A percentile compares a stretch with the other conserved stretches of the same genome.
phyloP scores from a whole-genome alignment of 768 basidiomycete species.

The Tephrocybe sp. region DNA sequence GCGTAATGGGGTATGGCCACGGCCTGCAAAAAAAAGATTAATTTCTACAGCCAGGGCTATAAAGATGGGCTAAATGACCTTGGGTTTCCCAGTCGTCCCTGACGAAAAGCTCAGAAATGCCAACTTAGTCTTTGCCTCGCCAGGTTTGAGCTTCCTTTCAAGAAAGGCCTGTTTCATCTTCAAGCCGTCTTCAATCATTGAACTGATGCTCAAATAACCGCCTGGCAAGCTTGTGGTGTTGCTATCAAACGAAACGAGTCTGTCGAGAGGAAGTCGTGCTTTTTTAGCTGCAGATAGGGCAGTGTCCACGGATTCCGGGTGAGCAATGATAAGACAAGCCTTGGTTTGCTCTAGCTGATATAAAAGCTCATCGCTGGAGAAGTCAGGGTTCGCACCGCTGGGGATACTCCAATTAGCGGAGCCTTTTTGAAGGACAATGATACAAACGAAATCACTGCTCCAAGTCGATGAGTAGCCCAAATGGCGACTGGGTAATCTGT shows the following conservation, averaged over 20 bases:
- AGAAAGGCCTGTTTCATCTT: constrained; percentile 33
- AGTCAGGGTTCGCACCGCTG: constrained; percentile 66
- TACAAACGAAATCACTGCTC: constrained; percentile 53
- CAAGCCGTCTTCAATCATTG: constrained; percentile 50
- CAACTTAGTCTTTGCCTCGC: constrained; percentile 68
- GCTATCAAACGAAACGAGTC: constrained; percentile 41
- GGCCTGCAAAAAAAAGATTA: constrained; percentile 35
- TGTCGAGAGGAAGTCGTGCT: constrained; percentile 37
- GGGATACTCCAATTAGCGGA: background rate
- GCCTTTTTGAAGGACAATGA: background rate
- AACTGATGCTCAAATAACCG: constrained; percentile 38
- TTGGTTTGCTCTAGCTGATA: constrained; percentile 55
- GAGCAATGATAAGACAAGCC: constrained; percentile 45
- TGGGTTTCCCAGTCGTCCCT: constrained; percentile 72
- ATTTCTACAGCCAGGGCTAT: background rate
- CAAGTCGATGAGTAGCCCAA: constrained; percentile 58
- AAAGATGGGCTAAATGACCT: constrained; percentile 36
- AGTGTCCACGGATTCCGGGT: constrained; percentile 43
- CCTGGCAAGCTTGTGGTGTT: constrained; percentile 6
- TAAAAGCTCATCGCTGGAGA: constrained; percentile 49
- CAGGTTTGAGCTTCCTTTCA: constrained; percentile 50
- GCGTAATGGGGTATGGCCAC: constrained; percentile 63
- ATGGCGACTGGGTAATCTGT: constrained; percentile 56
- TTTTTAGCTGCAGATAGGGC: constrained; percentile 41
- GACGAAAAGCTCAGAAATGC: constrained; percentile 76